A percentile compares a stretch with the other conserved stretches of the same genome.
These are phyloP conservation scores for Colletotrichum sp. DNA, from an alignment of 2,329 filamentous ascomycete species.

Conservation along the genomic window DNA sequence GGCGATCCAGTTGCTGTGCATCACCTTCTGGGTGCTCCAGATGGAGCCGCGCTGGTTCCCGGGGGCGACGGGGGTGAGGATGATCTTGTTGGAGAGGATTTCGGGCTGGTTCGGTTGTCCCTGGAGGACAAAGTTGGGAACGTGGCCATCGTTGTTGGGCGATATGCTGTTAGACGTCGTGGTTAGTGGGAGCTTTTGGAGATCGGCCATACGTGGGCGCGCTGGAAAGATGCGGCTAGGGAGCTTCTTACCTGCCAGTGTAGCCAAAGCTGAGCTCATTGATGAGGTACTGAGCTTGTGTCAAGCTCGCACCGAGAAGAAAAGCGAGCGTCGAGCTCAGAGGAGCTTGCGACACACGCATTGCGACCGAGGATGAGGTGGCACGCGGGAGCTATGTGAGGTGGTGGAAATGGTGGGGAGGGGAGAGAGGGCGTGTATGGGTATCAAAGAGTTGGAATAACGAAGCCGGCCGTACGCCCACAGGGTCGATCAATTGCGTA, in stretches of 20 bases:
- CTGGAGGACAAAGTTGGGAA: conserved; percentile 61
- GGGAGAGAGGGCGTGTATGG: neutral
- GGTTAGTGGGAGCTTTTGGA: neutral
- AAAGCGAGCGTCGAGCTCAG: conserved; percentile 40
- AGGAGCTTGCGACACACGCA: conserved; percentile 42
- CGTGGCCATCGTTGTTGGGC: conserved; percentile 24
- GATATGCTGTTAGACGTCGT: conserved; percentile 11
- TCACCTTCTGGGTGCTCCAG: conserved; percentile 73
- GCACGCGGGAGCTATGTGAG: neutral
- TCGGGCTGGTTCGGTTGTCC: conserved; percentile 64
- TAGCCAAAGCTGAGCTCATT: conserved; percentile 82
- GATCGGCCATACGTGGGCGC: neutral
- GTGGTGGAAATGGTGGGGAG: neutral
- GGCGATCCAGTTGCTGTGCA: conserved; percentile 75
- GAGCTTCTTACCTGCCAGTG: conserved; percentile 60
- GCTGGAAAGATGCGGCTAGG: neutral
- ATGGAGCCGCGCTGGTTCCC: conserved; percentile 84
- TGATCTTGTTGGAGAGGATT: conserved; percentile 85
- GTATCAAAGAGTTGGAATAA: conserved; percentile 9
- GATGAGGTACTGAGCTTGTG: conserved; percentile 70
- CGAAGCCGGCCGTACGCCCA: conserved; percentile 14
- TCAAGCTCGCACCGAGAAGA: conserved; percentile 51
- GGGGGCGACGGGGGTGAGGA: conserved; percentile 87
- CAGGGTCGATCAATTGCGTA: conserved; percentile 16
- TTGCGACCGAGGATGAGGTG: conserved; percentile 32